Evolutionary conservation across 129 eudicot species (phyloP).

Genomic region (Solidago caesia): DNA sequence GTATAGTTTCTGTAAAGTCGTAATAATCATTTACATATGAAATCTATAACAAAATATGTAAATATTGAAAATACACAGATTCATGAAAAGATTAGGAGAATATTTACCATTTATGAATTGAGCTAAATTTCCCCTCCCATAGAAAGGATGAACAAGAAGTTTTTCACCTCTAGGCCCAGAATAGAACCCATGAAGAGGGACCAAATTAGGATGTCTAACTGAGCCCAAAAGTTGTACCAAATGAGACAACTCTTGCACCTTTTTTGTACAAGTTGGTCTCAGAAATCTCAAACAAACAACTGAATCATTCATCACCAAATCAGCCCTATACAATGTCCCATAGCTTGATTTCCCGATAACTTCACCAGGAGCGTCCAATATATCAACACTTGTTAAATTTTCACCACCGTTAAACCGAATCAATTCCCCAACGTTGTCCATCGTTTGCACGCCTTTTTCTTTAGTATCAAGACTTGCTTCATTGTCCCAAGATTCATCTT

Average conservation of each 20-base stretch:
- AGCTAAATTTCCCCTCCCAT: constrained; percentile 58
- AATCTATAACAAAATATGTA: background rate
- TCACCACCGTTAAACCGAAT: constrained; percentile 75
- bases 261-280: constrained; percentile 82
- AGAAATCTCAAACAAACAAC: constrained; percentile 74
- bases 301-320: constrained; percentile 43
- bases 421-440: constrained; percentile 45
- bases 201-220: constrained; percentile 78
- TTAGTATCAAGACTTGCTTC: constrained; percentile 46
- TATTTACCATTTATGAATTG: constrained; percentile 71
- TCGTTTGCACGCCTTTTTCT: constrained; percentile 36
- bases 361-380: constrained; percentile 90
- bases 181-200: constrained; percentile 79
- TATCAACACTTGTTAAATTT: constrained; percentile 57
- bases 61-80: too few species aligned
- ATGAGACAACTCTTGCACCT: constrained; percentile 49
- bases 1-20: background rate
- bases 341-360: constrained; percentile 84
- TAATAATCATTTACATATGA: background rate
- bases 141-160: constrained; percentile 87
- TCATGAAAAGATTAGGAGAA: background rate
- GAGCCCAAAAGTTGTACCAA: constrained; percentile 60
- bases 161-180: constrained; percentile 92
- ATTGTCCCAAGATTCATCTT: constrained; percentile 36
- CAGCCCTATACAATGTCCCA: constrained; percentile 79